These are phyloP conservation scores for Ganoderma lingzhi DNA, from an alignment of 1,284 basidiomycete species.

Conservation along the genomic window DNA sequence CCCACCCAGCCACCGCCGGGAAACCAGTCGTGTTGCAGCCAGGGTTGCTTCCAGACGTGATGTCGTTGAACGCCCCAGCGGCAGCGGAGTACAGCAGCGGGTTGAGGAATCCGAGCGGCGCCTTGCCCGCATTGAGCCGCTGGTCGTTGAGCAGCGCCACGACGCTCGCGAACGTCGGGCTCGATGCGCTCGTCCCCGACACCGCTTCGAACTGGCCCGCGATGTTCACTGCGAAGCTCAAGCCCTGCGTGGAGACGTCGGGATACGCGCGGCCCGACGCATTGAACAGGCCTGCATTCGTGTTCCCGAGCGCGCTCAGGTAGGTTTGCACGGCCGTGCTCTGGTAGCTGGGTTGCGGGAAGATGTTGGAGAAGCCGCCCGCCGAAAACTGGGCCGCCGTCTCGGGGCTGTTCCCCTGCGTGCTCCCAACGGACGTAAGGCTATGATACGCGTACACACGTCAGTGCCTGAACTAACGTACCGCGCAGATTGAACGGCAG, in stretches of 20 bases:
- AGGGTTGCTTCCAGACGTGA: constrained; percentile 31
- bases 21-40: constrained; percentile 46
- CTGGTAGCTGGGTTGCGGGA: constrained; percentile 51
- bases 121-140: constrained; percentile 49
- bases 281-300: constrained; percentile 38
- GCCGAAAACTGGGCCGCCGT: constrained; percentile 51
- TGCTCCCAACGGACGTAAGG: constrained; percentile 67
- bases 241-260: constrained; percentile 40
- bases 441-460: constrained; percentile 46
- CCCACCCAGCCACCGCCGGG: constrained; percentile 46
- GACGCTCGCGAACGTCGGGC: constrained; percentile 61
- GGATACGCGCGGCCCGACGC: constrained; percentile 40
- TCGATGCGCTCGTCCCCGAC: constrained; percentile 54
- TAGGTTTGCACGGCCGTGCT: constrained; percentile 43
- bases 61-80: constrained; percentile 31
- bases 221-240: constrained; percentile 36
- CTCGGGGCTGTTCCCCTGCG: constrained; percentile 54
- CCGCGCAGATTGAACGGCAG: not conserved
- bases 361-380: constrained; percentile 57
- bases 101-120: constrained; percentile 67
- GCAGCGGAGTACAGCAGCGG: constrained; percentile 46
- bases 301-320: constrained; percentile 37
- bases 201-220: constrained; percentile 48
- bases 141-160: constrained; percentile 70
- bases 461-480: not conserved